These are phyloP conservation scores for Cladophialophora exuberans DNA, from an alignment of 2,329 filamentous ascomycete genomes.

Conservation along the genomic window DNA sequence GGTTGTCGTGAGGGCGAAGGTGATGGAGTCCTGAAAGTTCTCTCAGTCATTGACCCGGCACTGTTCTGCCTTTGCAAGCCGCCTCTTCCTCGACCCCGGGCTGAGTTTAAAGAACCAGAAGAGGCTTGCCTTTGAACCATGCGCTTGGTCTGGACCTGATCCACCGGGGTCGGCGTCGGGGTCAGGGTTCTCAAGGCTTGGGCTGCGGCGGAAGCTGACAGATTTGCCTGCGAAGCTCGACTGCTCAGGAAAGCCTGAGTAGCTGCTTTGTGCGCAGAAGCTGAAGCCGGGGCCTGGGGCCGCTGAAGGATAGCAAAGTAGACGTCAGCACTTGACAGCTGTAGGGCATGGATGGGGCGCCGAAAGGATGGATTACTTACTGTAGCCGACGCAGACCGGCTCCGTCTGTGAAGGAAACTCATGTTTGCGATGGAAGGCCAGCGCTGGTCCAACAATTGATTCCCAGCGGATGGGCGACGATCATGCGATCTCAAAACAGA, in stretches of 20 bases:
- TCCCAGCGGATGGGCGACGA: too few species aligned
- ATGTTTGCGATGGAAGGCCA: constrained; percentile 22
- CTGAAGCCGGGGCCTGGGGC: constrained; percentile 66
- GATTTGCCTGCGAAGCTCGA: constrained; percentile 63
- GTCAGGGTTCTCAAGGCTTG: constrained; percentile 81
- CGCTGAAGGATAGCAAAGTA: constrained; percentile 40
- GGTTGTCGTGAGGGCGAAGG: constrained; percentile 47
- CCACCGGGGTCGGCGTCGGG: constrained; percentile 76
- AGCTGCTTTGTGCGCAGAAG: constrained; percentile 77
- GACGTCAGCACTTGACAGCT: constrained; percentile 21
- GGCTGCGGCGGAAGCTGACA: constrained; percentile 84
- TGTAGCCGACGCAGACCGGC: constrained; percentile 38
- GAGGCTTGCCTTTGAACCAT: constrained; percentile 68
- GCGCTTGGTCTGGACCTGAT: constrained; percentile 84
- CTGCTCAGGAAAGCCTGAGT: constrained; percentile 77
- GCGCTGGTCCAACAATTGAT: too few species aligned
- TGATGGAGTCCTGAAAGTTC: constrained; percentile 81
- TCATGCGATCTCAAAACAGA: too few species aligned
- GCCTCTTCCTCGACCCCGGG: constrained; percentile 37
- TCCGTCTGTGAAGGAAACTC: constrained; percentile 38
- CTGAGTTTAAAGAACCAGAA: constrained; percentile 34
- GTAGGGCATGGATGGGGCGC: constrained; percentile 11
- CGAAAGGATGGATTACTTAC: constrained; percentile 28
- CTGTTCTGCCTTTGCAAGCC: constrained; percentile 69
- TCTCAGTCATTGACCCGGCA: constrained; percentile 81